Base-by-base conservation (phyloP, 768 basidiomycete genomes). In the Thelephora aurantiotincta region DNA sequence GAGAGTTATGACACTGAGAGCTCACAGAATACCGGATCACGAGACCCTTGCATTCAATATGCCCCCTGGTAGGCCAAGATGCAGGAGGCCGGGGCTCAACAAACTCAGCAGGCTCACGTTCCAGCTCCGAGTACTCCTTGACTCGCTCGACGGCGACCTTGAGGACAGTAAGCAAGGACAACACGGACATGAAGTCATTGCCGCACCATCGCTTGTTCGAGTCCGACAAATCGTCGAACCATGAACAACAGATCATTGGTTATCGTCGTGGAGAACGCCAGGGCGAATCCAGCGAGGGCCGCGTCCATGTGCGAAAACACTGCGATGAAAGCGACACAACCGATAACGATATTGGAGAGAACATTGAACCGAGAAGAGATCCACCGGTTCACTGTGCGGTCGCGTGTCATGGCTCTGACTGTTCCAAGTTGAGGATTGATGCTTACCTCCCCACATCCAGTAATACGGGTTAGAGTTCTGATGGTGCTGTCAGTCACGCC, bases 171-270 rank as follows among this genome's bases (percentile, higher is more conserved):
- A 52, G 46, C 16, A 7, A 44, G 42, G 30, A 38, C 34, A 16
- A 35, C 11, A n/a, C 13, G 19, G 45, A 7, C 20, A 47, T 14
- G 6, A 13, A 35, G 33, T 11, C 33, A 19, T 11, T 16, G 6
- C 52, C 65, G 50, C 49, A 87, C 91, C 89, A 96, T 91, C 11
- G 84, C 84, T 62, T 96, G 91, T 58, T 96, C 90, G 16, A 94
- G 67, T 16, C 84, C 78, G 23, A 93, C 89, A 52, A 89, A 90
- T 41, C 87, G 74, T 45, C 86, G 75, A 43, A 89, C 79, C 69
- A 48, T 20, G 13, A 33, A 50, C 18, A 48, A 14, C 44, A 82
- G 72, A 57, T 91, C 87, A 38, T 64, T 67, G 1, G 80, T 81
- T 48, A 93, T 75, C 1, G 77, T 82, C 2, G 77, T 75, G 2